These are phyloP conservation scores for Pyricularia sp. DNA, from an alignment of 2,329 filamentous ascomycete species.

Conservation along the genomic window DNA sequence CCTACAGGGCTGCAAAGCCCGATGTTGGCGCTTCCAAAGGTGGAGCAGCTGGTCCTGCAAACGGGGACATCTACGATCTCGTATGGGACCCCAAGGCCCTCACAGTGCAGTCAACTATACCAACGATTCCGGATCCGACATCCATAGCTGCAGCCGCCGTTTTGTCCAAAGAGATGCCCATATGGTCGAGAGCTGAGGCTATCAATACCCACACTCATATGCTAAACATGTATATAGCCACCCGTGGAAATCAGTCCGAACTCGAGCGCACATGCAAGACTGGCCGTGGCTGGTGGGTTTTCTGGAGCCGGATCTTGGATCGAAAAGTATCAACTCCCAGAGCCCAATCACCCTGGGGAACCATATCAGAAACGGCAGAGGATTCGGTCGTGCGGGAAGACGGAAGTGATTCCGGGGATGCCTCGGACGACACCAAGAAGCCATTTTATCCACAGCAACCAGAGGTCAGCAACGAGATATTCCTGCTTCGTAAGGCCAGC, in stretches of 20 bases:
- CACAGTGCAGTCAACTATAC: constrained; percentile 53
- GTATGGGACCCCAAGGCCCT: constrained; percentile 50
- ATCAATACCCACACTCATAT: constrained; percentile 57
- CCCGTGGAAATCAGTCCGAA: constrained; percentile 31
- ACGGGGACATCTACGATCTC: constrained; percentile 47
- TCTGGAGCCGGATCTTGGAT: constrained; percentile 51
- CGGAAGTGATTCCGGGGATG: neutral
- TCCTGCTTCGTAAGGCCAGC: constrained; percentile 50
- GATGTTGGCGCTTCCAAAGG: constrained; percentile 15
- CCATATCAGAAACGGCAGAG: neutral
- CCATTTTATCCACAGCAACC: constrained; percentile 8
- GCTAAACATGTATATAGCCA: constrained; percentile 43
- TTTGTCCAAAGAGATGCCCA: constrained; percentile 13
- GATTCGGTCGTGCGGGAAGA: neutral
- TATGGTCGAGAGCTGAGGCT: constrained; percentile 54
- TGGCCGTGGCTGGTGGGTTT: constrained; percentile 59
- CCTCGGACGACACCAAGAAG: constrained; percentile 2
- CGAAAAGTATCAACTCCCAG: constrained; percentile 13
- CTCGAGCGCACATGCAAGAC: constrained; percentile 58
- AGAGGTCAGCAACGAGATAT: constrained; percentile 45
- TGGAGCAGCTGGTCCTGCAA: constrained; percentile 8
- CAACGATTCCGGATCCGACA: constrained; percentile 49
- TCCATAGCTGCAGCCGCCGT: constrained; percentile 10
- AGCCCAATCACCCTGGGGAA: constrained; percentile 8
- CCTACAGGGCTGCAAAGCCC: constrained; percentile 44